Base-by-base conservation (phyloP, 495 filamentous ascomycete genomes). In the Chaetomium tenue region DNA sequence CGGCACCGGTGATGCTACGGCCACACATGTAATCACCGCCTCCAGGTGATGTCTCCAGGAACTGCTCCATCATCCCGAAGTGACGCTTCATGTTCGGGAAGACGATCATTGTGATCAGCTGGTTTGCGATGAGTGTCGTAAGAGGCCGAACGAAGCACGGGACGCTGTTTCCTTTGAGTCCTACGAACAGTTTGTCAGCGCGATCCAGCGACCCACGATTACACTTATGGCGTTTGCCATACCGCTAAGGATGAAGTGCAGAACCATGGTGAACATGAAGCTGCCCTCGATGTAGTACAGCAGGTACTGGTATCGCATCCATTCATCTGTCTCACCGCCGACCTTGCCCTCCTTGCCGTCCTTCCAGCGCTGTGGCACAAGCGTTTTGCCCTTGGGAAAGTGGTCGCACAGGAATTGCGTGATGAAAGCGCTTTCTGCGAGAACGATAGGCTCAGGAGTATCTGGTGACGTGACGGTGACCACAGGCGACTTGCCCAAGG, bases 141-240 rank as follows among this genome's bases (percentile, higher is more conserved):
- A 96, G 80, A 8, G 90, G 91, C 48, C 86, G 87, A 68, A 96
- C 77, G 80, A 95, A 93, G 82, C 95, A 96, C 0, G 91, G 91
- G 4, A 89, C 74, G 0, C 85, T 82, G 1, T 83, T 75, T 15
- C 84, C 83, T 65, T 83, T 85, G 54, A 96, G 53, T 8, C 63
- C 67, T 63, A 42, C 40, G 20, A 39, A 15, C 15, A 39, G 22
- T 13, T 28, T 46, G 64, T 66, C 46, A 63, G 59, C 37, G 51
- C 23, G 60, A 37, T 37, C 33, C 33, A 37, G 33, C 5, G 11
- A 18, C 8, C 6, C 20, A 16, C 15, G 25, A n/a, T n/a, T 37
- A 16, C 23, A 23, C 30, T 3, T 4, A 9, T 5, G 60, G 42
- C 50, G 53, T 20, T 16, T 50, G 1, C 12, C 61, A 18, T 46